Evolutionary conservation across 1,139 yeast species (phyloP).

Genomic region (Suhomyces maxii): DNA sequence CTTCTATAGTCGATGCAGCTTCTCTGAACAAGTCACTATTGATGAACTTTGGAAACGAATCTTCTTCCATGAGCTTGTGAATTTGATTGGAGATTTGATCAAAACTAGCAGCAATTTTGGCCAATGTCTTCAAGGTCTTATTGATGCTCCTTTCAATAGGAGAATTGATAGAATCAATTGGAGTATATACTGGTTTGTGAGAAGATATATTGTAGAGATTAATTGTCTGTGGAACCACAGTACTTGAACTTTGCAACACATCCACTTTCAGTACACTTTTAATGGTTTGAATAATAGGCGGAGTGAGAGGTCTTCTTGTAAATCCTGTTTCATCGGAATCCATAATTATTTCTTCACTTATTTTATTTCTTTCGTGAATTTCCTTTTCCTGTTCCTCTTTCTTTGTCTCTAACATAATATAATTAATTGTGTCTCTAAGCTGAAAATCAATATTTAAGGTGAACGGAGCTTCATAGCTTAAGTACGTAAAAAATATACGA

Average conservation of each 20-base stretch:
- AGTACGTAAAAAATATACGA: conserved; percentile 64
- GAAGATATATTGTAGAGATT: not conserved
- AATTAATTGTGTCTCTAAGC: conserved; percentile 50
- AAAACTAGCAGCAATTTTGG: conserved; percentile 36
- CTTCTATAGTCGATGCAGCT: conserved; percentile 15
- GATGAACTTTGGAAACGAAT: conserved; percentile 72
- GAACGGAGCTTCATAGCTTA: conserved; percentile 69
- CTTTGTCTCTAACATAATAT: conserved; percentile 33
- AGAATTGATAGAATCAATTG: not conserved
- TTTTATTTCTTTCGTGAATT: too few species aligned
- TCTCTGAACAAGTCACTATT: conserved; percentile 25
- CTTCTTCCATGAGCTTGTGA: conserved; percentile 64
- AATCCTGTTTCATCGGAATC: too few species aligned
- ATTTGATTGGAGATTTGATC: conserved; percentile 48
- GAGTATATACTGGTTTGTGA: not conserved
- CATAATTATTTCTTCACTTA: too few species aligned
- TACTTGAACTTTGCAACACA: not conserved
- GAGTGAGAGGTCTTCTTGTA: not conserved
- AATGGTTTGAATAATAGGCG: not conserved
- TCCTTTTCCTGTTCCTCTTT: not conserved
- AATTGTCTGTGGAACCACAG: not conserved
- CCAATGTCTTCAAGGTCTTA: conserved; percentile 32
- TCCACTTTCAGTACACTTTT: not conserved
- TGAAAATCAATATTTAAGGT: conserved; percentile 69
- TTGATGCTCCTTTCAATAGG: conserved; percentile 3